phyloP scores from a whole-genome alignment of 2,329 filamentous ascomycete species.

The Penicillium sp. region DNA sequence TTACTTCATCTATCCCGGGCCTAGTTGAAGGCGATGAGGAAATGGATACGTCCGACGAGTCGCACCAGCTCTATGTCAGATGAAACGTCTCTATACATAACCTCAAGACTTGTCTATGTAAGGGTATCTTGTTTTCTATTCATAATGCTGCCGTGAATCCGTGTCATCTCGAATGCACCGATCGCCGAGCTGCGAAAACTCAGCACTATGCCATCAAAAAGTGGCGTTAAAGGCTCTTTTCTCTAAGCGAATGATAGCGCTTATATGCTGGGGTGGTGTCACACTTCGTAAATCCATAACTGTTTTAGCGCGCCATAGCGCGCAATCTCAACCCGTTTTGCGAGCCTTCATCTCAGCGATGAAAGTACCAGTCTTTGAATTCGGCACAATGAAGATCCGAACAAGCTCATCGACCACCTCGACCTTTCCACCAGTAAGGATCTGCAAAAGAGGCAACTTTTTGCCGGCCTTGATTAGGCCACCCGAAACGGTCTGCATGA shows the following conservation, averaged over 20 bases:
- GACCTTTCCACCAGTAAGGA: constrained; percentile 69
- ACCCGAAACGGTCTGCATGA: constrained; percentile 74
- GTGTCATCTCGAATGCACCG: background rate
- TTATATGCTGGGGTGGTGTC: background rate
- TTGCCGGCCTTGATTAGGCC: constrained; percentile 86
- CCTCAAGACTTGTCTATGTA: background rate
- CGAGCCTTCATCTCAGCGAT: constrained; percentile 78
- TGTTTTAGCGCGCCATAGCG: background rate
- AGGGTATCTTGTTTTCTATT: background rate
- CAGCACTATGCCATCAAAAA: background rate
- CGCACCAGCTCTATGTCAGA: too few species aligned
- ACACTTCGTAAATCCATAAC: background rate
- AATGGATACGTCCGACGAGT: background rate
- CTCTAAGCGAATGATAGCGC: background rate
- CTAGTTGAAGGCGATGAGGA: too few species aligned
- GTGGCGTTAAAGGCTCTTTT: background rate
- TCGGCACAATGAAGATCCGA: constrained; percentile 76
- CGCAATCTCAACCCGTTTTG: constrained; percentile 42
- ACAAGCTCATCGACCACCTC: constrained; percentile 86
- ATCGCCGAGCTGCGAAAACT: background rate
- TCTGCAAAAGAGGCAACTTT: constrained; percentile 71
- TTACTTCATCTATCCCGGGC: too few species aligned
- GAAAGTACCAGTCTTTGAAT: constrained; percentile 65
- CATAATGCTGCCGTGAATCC: background rate
- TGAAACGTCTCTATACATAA: background rate